Conservation (phyloP, 345 rosid species). For the Syzygium aromaticum region DNA sequence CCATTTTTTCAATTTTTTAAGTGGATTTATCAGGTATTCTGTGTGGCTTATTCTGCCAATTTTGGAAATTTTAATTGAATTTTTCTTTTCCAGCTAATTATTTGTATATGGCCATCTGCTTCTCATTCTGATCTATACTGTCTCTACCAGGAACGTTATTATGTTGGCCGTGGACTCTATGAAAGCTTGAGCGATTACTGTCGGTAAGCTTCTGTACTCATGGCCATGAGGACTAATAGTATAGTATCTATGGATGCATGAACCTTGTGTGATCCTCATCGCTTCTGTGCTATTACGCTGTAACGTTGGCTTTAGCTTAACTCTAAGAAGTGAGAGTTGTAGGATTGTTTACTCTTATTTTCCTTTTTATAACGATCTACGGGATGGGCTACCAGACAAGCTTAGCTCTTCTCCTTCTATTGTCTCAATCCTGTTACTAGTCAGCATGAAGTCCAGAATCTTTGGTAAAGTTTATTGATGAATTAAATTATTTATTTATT, state of each 20-base stretch:
- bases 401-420: background rate
- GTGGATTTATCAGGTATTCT: slow-evolving; percentile 92
- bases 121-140: slow-evolving; percentile 10
- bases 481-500: background rate
- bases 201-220: slow-evolving; percentile 38
- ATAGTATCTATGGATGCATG: background rate
- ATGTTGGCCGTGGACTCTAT: slow-evolving; percentile 92
- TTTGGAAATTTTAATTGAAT: background rate
- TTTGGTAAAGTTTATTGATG: background rate
- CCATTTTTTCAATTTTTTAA: slow-evolving; percentile 95
- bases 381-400: background rate
- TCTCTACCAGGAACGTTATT: slow-evolving; percentile 76
- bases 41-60: background rate
- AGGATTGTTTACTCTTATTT: background rate
- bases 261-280: background rate
- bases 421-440: background rate
- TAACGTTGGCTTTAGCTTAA: background rate
- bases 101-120: background rate
- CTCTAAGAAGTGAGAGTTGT: background rate
- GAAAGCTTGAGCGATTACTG: slow-evolving; percentile 81
- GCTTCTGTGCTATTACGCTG: background rate
- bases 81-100: background rate
- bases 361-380: background rate
- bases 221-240: background rate
- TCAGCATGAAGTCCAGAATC: background rate